A percentile compares a stretch with the other conserved stretches of the same genome.
Conservation (phyloP, 805 yeast genomes). For the Pichia californica region DNA sequence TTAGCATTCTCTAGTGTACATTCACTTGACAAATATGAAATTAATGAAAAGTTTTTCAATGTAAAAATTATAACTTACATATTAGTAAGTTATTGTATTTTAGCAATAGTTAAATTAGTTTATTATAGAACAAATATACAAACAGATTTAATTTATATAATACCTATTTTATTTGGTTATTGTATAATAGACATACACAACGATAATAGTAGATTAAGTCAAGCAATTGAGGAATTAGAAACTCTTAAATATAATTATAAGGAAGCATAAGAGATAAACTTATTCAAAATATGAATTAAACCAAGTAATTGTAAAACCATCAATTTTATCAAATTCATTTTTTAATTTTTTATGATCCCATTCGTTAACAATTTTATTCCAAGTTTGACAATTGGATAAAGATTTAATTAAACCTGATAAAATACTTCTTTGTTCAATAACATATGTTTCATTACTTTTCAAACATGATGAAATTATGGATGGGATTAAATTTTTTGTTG, state of each 20-base stretch:
- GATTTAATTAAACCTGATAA: conserved; percentile 23
- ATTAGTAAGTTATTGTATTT: conserved; percentile 5
- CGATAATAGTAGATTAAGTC: conserved; percentile 17
- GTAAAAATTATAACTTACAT: conserved; percentile 1
- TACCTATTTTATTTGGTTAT: conserved; percentile 22
- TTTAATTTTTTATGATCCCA: conserved; percentile 9
- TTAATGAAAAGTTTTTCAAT: background rate
- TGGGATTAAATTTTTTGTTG: conserved; percentile 13
- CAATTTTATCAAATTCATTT: conserved; percentile 2
- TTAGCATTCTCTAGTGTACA: background rate
- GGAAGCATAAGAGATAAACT: conserved; percentile 23
- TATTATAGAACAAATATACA: background rate
- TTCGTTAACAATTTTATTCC: conserved; percentile 4
- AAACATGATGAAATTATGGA: conserved; percentile 16
- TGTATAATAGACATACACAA: conserved; percentile 15
- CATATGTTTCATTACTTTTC: conserved; percentile 14
- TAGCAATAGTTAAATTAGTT: conserved; percentile 12
- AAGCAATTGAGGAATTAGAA: conserved; percentile 19
- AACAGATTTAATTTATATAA: conserved; percentile 20
- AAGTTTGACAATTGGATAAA: conserved; percentile 10
- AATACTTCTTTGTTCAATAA: conserved; percentile 18
- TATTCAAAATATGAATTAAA: conserved; percentile 16
- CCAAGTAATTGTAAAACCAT: conserved; percentile 8
- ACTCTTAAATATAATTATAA: conserved; percentile 25
- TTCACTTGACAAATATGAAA: background rate